Evolutionary conservation across 495 filamentous ascomycete species (phyloP), one percentile per base, ranked within the genome.

Genomic region (Lasiosphaeria hispida): DNA sequence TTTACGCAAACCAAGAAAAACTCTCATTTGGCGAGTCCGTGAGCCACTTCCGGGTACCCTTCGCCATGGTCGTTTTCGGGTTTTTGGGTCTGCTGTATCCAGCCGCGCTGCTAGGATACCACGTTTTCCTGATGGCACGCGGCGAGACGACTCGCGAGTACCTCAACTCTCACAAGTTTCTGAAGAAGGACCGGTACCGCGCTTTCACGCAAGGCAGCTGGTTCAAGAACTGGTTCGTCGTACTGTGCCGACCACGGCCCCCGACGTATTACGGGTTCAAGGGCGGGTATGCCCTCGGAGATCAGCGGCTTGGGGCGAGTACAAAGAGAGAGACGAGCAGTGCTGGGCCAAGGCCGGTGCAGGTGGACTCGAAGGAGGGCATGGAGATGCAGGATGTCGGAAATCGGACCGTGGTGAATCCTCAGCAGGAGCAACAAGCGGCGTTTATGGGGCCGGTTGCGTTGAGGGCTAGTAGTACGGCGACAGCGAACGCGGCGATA

Each of bases 131-230:
- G 38, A 89, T 92, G 72, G 89, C 83, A 35, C 82, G 91, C 39
- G 94, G 92, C 14, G 93, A 97, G 75, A 97, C 95, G 7, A 98
- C 94, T 1, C 81, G 95, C 59, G 94, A 98, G 71, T 97, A 95
- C 68, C 83, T 98, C 45, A 96, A 94, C 72, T 91, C 88, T 10
- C 91, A 96, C 69, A 97, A 97, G 67, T 96, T 97, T 71, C 72
- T 86, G 52, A 93, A 92, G 75, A 84, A 87, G 61, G 94, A 97
- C 68, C 85, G 94, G 18, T 95, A 96, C 70, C 82, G 91, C 36
- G 91, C 94, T 6, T 98, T 96, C 55, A 89, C 85, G 0, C 93
- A 96, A 67, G 87, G 83, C 18, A 90, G 76, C 63, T 77, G 85
- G 57, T 74, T 87, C 72, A 86, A 76, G 56, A 97, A 97, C 69